Base-by-base conservation (phyloP, 805 yeast genomes). In the Lipomyces yamadae region DNA sequence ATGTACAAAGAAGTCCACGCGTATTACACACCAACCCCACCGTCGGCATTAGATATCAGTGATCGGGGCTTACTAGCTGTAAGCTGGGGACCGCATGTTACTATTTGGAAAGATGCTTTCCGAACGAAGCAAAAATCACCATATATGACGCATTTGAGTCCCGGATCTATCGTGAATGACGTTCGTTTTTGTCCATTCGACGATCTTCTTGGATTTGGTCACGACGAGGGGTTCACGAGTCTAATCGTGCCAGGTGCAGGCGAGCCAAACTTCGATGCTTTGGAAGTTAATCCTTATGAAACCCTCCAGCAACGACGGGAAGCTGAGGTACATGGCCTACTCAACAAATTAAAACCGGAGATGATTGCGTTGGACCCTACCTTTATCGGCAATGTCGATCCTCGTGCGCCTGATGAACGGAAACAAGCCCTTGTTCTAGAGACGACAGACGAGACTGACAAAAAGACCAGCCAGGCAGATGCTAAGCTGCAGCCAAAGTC, bases 21-120 rank as follows among this genome's bases (percentile, higher is more conserved):
- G 1, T 89, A 89, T 73, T 76, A 84, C 85, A 76, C 86, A 4
- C 97, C 97, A 29, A 90, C 97, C 0, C 97, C 97, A 1, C 97
- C 97, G 0, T 81, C 87, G 13, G 84, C 91, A 29, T 79, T 92
- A 24, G 87, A 87, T 72, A 87, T 93, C 50, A 92, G 97, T 1
- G 98, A 94, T 77, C 84, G 91, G 0, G 98, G 97, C 0, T 81
- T 95, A 29, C 78, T 95, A 42, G 86, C 95, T 0, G 92, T 91
- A n/a, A 89, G 96, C 2, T 91, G 97, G 91, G 98, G 98, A 6
- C 93, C 98, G 0, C 97, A 93, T 78, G 89, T 94, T 2, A 91
- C 96, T 1, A 82, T 95, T 2, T 95, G 98, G 98, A 93, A 94
- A 76, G 97, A 93, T 77, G 85, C 86, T 11, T 84, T 90, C 70